A percentile compares a stretch with the other conserved stretches of the same genome.
Evolutionary conservation across 2,329 filamentous ascomycete species (phyloP).

Genomic region (Xylariaceae sp.): DNA sequence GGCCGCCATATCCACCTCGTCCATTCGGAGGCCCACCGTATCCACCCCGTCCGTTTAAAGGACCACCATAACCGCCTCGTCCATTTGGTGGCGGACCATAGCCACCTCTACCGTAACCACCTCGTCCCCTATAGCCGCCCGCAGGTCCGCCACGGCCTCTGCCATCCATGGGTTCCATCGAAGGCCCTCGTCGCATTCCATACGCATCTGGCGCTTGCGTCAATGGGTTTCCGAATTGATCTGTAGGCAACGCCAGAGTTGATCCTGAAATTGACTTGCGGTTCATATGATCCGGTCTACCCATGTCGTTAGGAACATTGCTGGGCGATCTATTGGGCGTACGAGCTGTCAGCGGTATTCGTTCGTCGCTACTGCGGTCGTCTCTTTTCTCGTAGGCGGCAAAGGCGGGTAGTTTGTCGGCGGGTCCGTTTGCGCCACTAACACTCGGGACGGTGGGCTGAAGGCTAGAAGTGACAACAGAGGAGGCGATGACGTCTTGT

Average conservation of each 20-base stretch:
- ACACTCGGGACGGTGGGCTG: constrained; percentile 56
- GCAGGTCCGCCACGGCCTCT: constrained; percentile 50
- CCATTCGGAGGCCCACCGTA: constrained; percentile 32
- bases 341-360: constrained; percentile 61
- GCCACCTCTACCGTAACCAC: constrained; percentile 43
- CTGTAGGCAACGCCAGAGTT: constrained; percentile 35
- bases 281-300: constrained; percentile 33
- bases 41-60: constrained; percentile 32
- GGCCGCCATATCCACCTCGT: constrained; percentile 30
- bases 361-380: constrained; percentile 60
- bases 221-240: constrained; percentile 61
- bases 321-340: constrained; percentile 55
- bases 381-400: constrained; percentile 63
- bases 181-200: constrained; percentile 42
- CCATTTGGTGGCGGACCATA: constrained; percentile 42
- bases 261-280: constrained; percentile 38
- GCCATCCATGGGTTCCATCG: constrained; percentile 43
- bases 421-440: constrained; percentile 48
- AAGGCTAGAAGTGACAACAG: constrained; percentile 36
- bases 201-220: constrained; percentile 41
- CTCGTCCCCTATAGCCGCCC: constrained; percentile 46
- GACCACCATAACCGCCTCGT: constrained; percentile 40
- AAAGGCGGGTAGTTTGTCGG: constrained; percentile 46
- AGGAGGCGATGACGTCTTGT: constrained; percentile 41
- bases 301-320: constrained; percentile 37